Conservation (phyloP, 2,329 filamentous ascomycete genomes). For the Lachnellula suecica region DNA sequence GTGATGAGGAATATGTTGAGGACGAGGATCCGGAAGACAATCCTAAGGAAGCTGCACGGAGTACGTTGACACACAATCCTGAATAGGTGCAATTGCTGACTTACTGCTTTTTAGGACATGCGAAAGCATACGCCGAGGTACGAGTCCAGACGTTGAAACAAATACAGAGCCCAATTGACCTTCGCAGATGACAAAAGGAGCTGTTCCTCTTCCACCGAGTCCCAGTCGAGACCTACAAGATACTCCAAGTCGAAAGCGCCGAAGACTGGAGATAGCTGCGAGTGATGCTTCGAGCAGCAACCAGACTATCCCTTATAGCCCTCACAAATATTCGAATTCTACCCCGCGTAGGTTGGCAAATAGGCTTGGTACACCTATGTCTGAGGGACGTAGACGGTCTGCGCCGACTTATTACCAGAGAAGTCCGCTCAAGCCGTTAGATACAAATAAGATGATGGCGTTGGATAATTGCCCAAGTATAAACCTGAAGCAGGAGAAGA, state of each 20-base stretch:
- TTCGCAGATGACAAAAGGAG: constrained; percentile 8
- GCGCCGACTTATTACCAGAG: not conserved
- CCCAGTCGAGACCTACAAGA: constrained; percentile 1
- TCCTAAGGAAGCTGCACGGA: not conserved
- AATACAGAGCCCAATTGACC: not conserved
- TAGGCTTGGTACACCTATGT: constrained; percentile 4
- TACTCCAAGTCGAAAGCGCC: constrained; percentile 11
- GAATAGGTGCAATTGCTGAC: not conserved
- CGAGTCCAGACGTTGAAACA: not conserved
- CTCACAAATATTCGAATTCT: constrained; percentile 7
- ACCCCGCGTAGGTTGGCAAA: constrained; percentile 7
- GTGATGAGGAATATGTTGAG: not conserved
- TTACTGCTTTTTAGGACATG: not conserved
- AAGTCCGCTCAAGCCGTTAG: not conserved
- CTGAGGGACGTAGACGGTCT: constrained; percentile 5
- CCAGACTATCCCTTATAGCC: constrained; percentile 13
- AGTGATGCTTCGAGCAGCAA: constrained; percentile 12
- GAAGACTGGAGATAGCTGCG: constrained; percentile 10
- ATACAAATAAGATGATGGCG: not conserved
- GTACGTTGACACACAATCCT: not conserved
- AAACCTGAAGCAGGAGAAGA: not conserved
- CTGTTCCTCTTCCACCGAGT: constrained; percentile 3
- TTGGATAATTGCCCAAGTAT: not conserved
- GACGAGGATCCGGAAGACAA: not conserved
- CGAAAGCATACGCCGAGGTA: constrained; percentile 7